Conservation (phyloP, 257 asterid species). For the Avicennia marina region DNA sequence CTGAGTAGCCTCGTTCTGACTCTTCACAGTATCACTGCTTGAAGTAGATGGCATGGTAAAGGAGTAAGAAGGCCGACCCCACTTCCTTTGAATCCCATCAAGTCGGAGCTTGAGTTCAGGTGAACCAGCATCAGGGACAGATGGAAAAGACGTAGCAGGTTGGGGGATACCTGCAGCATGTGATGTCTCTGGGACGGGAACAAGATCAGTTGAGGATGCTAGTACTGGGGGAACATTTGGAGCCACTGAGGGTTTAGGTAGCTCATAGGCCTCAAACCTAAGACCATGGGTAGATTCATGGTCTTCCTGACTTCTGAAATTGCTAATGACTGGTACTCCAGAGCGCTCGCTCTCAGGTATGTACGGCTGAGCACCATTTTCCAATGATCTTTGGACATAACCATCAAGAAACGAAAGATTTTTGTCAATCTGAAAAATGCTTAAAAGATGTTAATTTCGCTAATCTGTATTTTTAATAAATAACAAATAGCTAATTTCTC, state of each 20-base stretch:
- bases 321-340: constrained; percentile 45
- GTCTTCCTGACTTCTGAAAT: constrained; percentile 60
- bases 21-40: constrained; percentile 29
- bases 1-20: constrained; percentile 51
- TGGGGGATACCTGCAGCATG: constrained; percentile 42
- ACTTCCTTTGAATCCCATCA: constrained; percentile 89
- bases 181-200: constrained; percentile 63
- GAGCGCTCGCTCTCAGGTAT: constrained; percentile 70
- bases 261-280: constrained; percentile 93
- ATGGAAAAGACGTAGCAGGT: constrained; percentile 33
- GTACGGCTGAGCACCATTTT: constrained; percentile 86
- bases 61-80: constrained; percentile 85
- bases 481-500: no score
- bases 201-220: constrained; percentile 63
- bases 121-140: constrained; percentile 43
- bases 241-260: constrained; percentile 66
- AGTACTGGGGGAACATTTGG: constrained; percentile 38
- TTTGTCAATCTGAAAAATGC: constrained; percentile 73
- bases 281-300: constrained; percentile 66
- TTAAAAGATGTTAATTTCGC: no score
- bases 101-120: constrained; percentile 76
- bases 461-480: no score
- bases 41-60: constrained; percentile 56
- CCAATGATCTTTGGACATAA: constrained; percentile 70
- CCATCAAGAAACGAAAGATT: constrained; percentile 67